Evolutionary conservation across 169 alveolate genomes (phyloP).

Genomic region (Toxoplasma gondii): DNA sequence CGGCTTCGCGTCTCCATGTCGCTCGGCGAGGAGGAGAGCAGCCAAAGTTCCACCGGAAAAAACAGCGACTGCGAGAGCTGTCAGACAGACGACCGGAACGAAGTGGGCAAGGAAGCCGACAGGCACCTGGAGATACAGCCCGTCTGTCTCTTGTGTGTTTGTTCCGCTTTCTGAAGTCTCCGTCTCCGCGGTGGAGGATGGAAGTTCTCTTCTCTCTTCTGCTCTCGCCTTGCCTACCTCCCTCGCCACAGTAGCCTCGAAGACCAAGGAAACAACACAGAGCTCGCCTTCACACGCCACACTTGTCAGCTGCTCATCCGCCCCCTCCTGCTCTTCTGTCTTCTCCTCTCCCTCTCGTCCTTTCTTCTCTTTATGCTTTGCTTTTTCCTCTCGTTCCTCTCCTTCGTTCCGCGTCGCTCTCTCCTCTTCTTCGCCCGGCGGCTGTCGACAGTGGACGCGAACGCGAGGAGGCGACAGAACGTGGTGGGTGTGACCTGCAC

Average conservation of each 20-base stretch:
- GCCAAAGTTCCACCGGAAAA: neutral
- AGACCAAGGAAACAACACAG: neutral
- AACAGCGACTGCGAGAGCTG: neutral
- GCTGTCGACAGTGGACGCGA: neutral
- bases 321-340: neutral
- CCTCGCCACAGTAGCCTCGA: neutral
- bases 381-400: neutral
- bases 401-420: neutral
- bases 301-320: too few species aligned
- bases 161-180: neutral
- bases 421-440: neutral
- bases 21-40: neutral
- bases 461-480: neutral
- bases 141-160: too few species aligned
- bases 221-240: neutral
- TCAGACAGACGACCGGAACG: neutral
- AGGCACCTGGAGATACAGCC: neutral
- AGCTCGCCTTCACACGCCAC: neutral
- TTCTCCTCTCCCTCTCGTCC: neutral
- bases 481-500: neutral
- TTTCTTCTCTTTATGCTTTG: neutral
- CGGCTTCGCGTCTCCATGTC: neutral
- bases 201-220: neutral
- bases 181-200: too few species aligned
- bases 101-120: neutral